phyloP scores from a whole-genome alignment of 2,329 filamentous ascomycete genomes.

The Colletotrichum limetticola region DNA sequence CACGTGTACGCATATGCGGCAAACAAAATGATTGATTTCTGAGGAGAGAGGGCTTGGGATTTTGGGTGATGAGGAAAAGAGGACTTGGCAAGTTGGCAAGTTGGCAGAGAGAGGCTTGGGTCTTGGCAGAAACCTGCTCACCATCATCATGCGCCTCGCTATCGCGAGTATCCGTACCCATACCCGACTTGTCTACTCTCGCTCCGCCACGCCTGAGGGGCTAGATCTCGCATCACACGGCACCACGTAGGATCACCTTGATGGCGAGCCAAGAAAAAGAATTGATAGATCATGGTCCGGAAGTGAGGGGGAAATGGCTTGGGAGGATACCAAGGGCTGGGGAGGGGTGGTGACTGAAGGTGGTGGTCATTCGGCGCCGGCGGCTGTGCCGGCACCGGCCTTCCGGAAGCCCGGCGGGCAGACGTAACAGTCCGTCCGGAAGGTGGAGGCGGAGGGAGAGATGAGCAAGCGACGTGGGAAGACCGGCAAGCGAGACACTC shows the following conservation, averaged over 20 bases:
- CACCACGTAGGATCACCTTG: neutral
- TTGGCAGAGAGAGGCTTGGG: neutral
- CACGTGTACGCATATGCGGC: neutral
- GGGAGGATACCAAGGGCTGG: neutral
- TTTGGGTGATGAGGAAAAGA: neutral
- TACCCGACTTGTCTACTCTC: neutral
- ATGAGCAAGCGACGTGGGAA: neutral
- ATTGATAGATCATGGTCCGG: neutral
- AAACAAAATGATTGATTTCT: neutral
- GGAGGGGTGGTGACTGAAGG: neutral
- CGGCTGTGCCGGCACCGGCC: constrained; percentile 16
- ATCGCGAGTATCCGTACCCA: neutral
- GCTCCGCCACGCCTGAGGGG: neutral
- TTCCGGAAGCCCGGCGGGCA: constrained; percentile 16
- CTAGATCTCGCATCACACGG: neutral
- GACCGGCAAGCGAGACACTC: neutral
- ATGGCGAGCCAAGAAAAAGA: neutral
- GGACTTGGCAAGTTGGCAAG: neutral
- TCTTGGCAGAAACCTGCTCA: neutral
- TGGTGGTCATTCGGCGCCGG: constrained; percentile 26
- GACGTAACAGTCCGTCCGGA: constrained; percentile 19
- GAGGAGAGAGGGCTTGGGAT: neutral
- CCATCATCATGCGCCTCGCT: neutral
- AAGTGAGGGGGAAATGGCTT: neutral
- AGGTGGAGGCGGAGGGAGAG: constrained; percentile 1